Evolutionary conservation across 2,329 filamentous ascomycete species (phyloP).

Genomic region (Epichloe bromicola): DNA sequence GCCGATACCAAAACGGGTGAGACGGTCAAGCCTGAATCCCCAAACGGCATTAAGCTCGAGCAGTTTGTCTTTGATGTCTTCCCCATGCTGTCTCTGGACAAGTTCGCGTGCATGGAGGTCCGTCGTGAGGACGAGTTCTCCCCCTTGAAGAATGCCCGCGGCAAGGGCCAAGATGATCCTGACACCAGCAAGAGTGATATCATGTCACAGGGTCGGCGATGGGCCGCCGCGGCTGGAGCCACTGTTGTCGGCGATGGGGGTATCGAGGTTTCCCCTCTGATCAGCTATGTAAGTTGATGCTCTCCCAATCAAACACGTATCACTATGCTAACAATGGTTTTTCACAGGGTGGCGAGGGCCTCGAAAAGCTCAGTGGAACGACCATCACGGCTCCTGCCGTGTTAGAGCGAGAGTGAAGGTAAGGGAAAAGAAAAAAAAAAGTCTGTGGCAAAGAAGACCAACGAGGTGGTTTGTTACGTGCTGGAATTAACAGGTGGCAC

Average conservation of each 20-base stretch:
- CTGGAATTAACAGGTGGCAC: too few relatives aligned
- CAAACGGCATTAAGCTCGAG: conserved; percentile 97
- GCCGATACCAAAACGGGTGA: conserved; percentile 65
- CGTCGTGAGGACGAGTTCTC: conserved; percentile 97
- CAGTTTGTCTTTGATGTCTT: conserved; percentile 99
- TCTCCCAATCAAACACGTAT: background rate
- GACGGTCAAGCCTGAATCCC: conserved; percentile 79
- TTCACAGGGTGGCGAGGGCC: conserved; percentile 46
- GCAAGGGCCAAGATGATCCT: conserved; percentile 82
- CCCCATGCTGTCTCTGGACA: conserved; percentile 69
- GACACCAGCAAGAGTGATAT: conserved; percentile 89
- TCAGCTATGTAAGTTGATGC: conserved; percentile 73
- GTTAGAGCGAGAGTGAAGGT: conserved; percentile 30
- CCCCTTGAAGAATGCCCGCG: conserved; percentile 83
- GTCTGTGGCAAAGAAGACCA: background rate
- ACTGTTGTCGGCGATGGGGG: conserved; percentile 57
- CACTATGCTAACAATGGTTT: background rate
- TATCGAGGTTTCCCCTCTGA: conserved; percentile 80
- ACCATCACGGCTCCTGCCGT: conserved; percentile 39
- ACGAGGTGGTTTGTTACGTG: too few relatives aligned
- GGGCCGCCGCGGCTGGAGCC: conserved; percentile 69
- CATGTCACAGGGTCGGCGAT: conserved; percentile 77
- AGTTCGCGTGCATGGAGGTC: conserved; percentile 94
- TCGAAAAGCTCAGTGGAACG: conserved; percentile 42
- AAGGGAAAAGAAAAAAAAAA: too few relatives aligned